phyloP scores from a whole-genome alignment of 345 rosid species.

The Xanthoceras sorbifolium region DNA sequence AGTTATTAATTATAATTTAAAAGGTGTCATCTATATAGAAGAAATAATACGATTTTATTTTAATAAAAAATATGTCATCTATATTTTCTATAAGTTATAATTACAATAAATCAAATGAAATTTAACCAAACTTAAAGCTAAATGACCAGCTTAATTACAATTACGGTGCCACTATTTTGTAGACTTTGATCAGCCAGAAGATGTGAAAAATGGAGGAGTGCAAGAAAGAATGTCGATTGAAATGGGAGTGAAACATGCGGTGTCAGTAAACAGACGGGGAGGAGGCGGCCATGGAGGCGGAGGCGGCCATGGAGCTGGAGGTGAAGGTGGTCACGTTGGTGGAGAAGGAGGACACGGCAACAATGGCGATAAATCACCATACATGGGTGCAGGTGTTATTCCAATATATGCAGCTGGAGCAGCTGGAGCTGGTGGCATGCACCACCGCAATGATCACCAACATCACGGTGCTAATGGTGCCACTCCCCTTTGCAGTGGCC shows the following conservation, averaged over 20 bases:
- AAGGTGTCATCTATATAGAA: too few species aligned
- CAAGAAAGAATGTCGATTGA: not conserved
- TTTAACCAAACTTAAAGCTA: too few species aligned
- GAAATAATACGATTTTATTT: too few species aligned
- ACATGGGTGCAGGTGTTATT: conserved; percentile 15
- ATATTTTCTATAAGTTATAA: too few species aligned
- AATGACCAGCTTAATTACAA: not conserved
- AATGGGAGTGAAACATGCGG: not conserved
- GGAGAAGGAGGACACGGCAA: not conserved
- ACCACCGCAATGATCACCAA: not conserved
- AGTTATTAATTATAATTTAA: too few species aligned
- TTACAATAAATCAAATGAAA: not conserved
- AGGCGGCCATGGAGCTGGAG: conserved; percentile 9
- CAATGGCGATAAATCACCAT: not conserved
- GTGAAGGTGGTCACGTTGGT: not conserved
- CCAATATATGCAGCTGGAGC: conserved; percentile 29
- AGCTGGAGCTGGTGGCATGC: conserved; percentile 20
- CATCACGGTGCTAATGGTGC: conserved; percentile 7
- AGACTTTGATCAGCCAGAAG: not conserved
- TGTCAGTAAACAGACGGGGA: conserved; percentile 17
- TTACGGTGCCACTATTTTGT: not conserved
- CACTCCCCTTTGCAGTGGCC: not conserved
- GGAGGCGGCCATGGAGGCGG: conserved; percentile 20
- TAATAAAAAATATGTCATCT: too few species aligned
- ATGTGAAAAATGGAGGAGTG: not conserved